Conservation (phyloP, 2,329 filamentous ascomycete species). For the Claviceps sp. region DNA sequence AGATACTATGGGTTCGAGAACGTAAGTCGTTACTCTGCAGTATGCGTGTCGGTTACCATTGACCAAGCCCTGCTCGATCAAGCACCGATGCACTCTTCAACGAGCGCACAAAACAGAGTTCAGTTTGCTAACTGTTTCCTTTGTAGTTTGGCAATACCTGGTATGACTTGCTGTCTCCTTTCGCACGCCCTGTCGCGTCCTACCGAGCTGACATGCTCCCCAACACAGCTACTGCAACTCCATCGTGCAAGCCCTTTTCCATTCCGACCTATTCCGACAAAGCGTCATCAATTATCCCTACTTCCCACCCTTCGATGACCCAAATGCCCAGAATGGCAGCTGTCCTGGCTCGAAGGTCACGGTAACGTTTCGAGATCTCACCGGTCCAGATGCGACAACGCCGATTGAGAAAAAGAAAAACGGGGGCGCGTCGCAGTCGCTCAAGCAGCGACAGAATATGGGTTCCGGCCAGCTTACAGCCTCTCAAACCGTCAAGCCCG, state of each 20-base stretch:
- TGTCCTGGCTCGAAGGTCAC: constrained; percentile 37
- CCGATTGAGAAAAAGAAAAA: constrained; percentile 35
- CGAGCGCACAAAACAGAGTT: neutral
- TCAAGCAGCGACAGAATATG: constrained; percentile 42
- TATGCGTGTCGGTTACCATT: neutral
- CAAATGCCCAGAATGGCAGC: constrained; percentile 51
- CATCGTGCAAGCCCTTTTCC: constrained; percentile 93
- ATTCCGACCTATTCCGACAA: constrained; percentile 86
- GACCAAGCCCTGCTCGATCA: neutral
- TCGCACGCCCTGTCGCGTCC: neutral
- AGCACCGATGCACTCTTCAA: neutral
- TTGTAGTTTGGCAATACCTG: constrained; percentile 90
- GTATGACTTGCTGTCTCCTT: constrained; percentile 33
- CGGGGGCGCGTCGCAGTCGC: constrained; percentile 40
- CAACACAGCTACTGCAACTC: constrained; percentile 84
- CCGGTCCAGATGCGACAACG: constrained; percentile 31
- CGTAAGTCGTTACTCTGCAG: constrained; percentile 40
- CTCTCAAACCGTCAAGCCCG: constrained; percentile 50
- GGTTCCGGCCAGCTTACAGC: constrained; percentile 40
- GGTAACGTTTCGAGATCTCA: constrained; percentile 45
- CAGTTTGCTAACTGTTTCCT: neutral
- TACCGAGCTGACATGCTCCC: neutral
- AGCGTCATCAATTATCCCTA: constrained; percentile 84
- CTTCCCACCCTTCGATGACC: constrained; percentile 53
- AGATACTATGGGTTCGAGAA: constrained; percentile 99